phyloP scores from a whole-genome alignment of 768 basidiomycete genomes.

The Psilocybe cyanescens region DNA sequence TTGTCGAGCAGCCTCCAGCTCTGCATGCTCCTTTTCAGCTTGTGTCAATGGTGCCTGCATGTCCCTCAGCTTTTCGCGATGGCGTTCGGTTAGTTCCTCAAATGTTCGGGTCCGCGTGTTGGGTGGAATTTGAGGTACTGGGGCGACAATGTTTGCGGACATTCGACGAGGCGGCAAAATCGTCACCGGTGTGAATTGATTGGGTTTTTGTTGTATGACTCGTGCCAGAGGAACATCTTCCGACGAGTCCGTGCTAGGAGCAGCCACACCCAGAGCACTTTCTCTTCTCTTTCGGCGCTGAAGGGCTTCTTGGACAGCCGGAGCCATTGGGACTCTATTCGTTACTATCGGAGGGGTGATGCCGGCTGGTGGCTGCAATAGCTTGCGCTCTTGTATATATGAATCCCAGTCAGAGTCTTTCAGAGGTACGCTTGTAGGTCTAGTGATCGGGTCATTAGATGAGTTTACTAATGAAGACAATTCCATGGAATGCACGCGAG shows the following conservation, averaged over 20 bases:
- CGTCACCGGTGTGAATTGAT: conserved; percentile 36
- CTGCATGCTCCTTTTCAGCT: conserved; percentile 76
- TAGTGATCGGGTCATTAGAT: conserved; percentile 58
- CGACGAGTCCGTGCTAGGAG: conserved; percentile 43
- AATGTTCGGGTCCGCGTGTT: conserved; percentile 70
- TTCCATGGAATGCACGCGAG: conserved; percentile 76
- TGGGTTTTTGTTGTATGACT: conserved; percentile 30
- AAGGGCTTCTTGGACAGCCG: conserved; percentile 78
- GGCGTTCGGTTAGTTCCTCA: conserved; percentile 86
- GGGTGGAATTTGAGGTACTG: conserved; percentile 53
- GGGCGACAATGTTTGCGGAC: conserved; percentile 40
- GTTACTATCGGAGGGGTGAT: conserved; percentile 79
- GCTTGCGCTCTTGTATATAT: conserved; percentile 83
- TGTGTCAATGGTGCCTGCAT: conserved; percentile 86
- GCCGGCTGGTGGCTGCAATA: conserved; percentile 83
- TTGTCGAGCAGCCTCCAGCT: conserved; percentile 72
- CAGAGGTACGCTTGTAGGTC: conserved; percentile 76
- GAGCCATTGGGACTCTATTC: conserved; percentile 59
- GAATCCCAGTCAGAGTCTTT: conserved; percentile 84
- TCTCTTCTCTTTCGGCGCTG: conserved; percentile 73
- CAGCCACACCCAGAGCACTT: conserved; percentile 55
- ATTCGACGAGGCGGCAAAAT: conserved; percentile 52
- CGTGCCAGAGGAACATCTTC: conserved; percentile 53
- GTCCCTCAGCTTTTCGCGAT: conserved; percentile 81
- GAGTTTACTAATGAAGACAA: conserved; percentile 49